Percentiles rank a stretch among this genome's conserved stretches.
Conservation (phyloP, 768 basidiomycete species). For the Cystoderma amianthinum region DNA sequence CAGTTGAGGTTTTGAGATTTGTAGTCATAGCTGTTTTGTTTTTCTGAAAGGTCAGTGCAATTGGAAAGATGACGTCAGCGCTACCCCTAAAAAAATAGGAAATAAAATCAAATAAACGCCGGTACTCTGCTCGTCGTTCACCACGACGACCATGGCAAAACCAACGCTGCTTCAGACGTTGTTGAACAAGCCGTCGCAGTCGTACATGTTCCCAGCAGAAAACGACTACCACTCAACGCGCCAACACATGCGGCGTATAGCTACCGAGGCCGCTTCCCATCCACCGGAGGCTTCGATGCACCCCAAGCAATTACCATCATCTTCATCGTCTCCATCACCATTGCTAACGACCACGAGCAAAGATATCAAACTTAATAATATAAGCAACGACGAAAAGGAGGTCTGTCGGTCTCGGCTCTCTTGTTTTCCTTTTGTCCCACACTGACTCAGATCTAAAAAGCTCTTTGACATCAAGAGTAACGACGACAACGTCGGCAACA, state of each 20-base stretch:
- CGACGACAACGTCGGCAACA: conserved; percentile 11
- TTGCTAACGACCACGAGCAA: not conserved
- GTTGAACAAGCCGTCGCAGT: conserved; percentile 58
- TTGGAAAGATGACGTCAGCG: too few species aligned
- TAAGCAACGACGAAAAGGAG: not conserved
- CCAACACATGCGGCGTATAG: conserved; percentile 43
- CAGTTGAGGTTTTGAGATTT: not conserved
- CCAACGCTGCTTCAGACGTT: conserved; percentile 43
- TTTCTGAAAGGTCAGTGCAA: too few species aligned
- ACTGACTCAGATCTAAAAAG: conserved; percentile 4
- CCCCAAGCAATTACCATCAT: not conserved
- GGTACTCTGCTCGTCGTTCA: too few species aligned
- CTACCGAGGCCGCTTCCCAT: conserved; percentile 21
- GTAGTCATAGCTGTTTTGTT: too few species aligned
- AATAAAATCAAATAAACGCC: too few species aligned
- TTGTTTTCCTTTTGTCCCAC: not conserved
- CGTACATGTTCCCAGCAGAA: conserved; percentile 39
- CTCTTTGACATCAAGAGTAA: conserved; percentile 8
- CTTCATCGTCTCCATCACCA: too few species aligned
- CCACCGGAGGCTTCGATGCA: conserved; percentile 2
- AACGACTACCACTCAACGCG: conserved; percentile 48
- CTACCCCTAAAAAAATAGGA: too few species aligned
- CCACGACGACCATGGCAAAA: conserved; percentile 24
- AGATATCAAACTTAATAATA: conserved; percentile 2
- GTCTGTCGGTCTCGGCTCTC: not conserved